Evolutionary conservation across 1,284 basidiomycete species (phyloP), one percentile per base, ranked within the genome.

Genomic region (Moesziomyces parantarcticus): DNA sequence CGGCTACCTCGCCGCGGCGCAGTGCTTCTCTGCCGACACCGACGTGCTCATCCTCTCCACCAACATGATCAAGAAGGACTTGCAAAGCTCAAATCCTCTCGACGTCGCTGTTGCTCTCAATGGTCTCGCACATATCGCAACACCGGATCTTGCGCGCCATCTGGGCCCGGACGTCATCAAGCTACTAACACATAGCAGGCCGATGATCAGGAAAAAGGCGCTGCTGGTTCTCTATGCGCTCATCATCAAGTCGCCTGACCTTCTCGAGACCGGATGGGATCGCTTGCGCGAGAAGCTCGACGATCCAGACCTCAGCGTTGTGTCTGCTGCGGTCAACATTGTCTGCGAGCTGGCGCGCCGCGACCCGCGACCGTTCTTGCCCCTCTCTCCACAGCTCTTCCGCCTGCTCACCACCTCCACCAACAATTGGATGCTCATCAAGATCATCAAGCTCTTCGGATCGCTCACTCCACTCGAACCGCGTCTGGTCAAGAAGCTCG

Each of bases 391-490:
- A 1, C 92, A 94, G 78, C 86, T 99, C 49, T 99, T 99, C 84
- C 92, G 92, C 75, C 88, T 98, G n/a, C 87, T 99, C 63, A 97
- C 94, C 0, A 93, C 91, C 1, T 94, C 93, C 29, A 92, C 91
- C 26, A 99, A 99, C 85, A 99, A 99, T 82, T 99, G 97, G 97
- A 96, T 98, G 92, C 87, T 99, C 60, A 99, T 99, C 86, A 99
- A 99, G 86, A 92, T 98, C 50, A 91, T 99, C 84, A 99, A 99
- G 85, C 86, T 83, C 22, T 83, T 83, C 54, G 81, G 75, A 10
- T 61, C 72, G 23, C 65, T 83, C 7, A 92, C 92, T 0, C 96
- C 95, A 2, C 87, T 93, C 74, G 97, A 99, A 84, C 93, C 93
- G 16, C 90, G 97, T 14, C 87, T 99, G 32, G 93, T 97, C 62